A percentile compares a stretch with the other conserved stretches of the same genome.
Conservation (phyloP, 176 grass and related monocot species). For the Oryza nivara region DNA sequence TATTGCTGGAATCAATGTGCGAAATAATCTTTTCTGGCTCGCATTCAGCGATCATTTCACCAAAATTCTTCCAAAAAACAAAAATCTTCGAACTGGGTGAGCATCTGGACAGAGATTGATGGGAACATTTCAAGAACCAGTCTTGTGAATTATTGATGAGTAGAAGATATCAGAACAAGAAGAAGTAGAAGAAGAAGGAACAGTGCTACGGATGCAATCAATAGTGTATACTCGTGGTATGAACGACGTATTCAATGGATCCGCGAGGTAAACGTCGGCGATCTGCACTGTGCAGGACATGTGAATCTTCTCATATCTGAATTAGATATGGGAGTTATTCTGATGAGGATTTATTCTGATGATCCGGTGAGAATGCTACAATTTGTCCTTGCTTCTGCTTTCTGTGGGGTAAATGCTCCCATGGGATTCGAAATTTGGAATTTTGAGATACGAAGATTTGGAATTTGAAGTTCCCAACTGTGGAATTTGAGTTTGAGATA, state of each 20-base stretch:
- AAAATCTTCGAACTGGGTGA: too few relatives aligned
- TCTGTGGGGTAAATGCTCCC: not conserved
- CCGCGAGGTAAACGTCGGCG: not conserved
- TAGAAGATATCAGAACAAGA: not conserved
- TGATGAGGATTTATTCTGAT: too few relatives aligned
- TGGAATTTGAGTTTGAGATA: too few relatives aligned
- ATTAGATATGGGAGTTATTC: not conserved
- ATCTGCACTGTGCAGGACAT: not conserved
- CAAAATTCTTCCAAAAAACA: too few relatives aligned
- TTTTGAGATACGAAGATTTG: not conserved
- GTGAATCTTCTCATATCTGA: conserved; percentile 13
- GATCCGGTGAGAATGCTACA: not conserved
- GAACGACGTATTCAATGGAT: not conserved
- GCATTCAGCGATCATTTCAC: not conserved
- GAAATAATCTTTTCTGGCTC: not conserved
- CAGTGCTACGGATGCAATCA: not conserved
- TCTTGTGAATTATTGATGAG: not conserved
- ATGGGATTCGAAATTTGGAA: conserved; percentile 6
- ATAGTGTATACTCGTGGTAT: not conserved
- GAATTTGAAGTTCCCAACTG: too few relatives aligned
- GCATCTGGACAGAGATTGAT: not conserved
- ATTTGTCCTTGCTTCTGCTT: too few relatives aligned
- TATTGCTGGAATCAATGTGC: not conserved
- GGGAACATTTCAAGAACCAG: not conserved
- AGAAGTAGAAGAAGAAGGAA: not conserved